Evolutionary conservation across 176 grass and related monocot genomes (phyloP), one percentile per base, ranked within the genome.

Genomic region (Triticum monococcum): DNA sequence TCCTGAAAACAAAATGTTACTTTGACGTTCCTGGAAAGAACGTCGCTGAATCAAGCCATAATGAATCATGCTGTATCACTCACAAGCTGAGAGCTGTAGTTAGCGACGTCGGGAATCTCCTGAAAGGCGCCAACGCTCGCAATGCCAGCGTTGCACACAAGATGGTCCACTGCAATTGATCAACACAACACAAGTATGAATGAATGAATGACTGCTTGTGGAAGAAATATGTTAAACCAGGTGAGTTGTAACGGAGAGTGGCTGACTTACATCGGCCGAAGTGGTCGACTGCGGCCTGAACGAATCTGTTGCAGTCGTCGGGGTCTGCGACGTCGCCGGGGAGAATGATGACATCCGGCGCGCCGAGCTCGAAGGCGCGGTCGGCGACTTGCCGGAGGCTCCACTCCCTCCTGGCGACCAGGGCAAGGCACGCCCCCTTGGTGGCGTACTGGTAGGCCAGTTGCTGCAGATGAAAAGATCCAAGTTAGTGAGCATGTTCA

Each of bases 401-500:
- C 25, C 48, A 24, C 20, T 92, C 88, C 80, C 88, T 90, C 83
- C 90, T 87, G 9, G 95, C 95, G 5, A 92, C 83, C 18, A 97
- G 86, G 24, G 80, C 95, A 2, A 97, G 75, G 3, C 40, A 82
- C 3, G 95, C 90, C 32, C 86, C 80, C 54, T 93, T 92, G 72
- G 38, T 10, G 0, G 95, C 92, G 18, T 94, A 97, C 72, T 94
- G 79, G 76, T 97, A 97, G 9, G 92, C 88, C 8, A 97, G 9
- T 45, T 92, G 83, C 95, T 96, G 79, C 61, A 56, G 0, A 20
- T 13, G 1, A 45, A 4, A 50, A 6, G 40, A 40, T 41, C 2
- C 64, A 36, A 0, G 14, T 54, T n/a, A n/a, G n/a, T n/a, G n/a
- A n/a, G n/a, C n/a, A n/a, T n/a, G n/a, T n/a, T n/a, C n/a, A n/a